Base-by-base conservation (phyloP, 768 basidiomycete species). In the Hygrocybe punicea region DNA sequence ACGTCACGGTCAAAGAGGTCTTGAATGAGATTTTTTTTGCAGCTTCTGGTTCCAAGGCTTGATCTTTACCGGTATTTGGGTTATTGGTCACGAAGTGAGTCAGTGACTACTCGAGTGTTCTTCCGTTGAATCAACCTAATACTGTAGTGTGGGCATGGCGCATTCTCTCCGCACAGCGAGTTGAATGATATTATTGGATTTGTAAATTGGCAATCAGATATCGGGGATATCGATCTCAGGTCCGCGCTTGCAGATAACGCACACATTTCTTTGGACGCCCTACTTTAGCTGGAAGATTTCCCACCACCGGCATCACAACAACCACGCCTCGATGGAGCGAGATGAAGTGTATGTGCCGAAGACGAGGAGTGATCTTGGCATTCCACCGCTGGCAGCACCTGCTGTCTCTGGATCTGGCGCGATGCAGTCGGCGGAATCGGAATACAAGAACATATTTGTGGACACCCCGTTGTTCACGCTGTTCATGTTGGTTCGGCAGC, bases 41-140 rank as follows among this genome's bases (percentile, higher is more conserved):
- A 82, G 81, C 62, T 84, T 82, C 81, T 84, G 81, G 82, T 81
- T 82, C 64, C 82, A 84, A 65, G 81, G 81, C 14, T 73, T 83
- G n/a, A 76, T 81, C 29, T 78, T 83, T 57, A 81, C 81, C 4
- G 82, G 81, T 6, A 73, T 83, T 37, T 84, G 81, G 81, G 81
- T 83, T 29, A 81, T 84, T 44, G 82, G 82, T 17, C 82, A 84
- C 58, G 82, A 84, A 67, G 81, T 80, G 29, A 29, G 8, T 8
- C 53, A 23, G 67, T 53, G 8, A 21, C 50, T 49, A 24, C 24
- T 51, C 51, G 19, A 46, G 3, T 51, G 5, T 47, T 11, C 25
- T 34, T 24, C 19, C 49, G 33, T 54, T 29, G 29, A 29, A 29
- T 55, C 21, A 53, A 25, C 59, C 25, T 57, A 25, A 37, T n/a